A percentile compares a stretch with the other conserved stretches of the same genome.
Conservation (phyloP, 1,284 basidiomycete species). For the Agroathelia rolfsii region DNA sequence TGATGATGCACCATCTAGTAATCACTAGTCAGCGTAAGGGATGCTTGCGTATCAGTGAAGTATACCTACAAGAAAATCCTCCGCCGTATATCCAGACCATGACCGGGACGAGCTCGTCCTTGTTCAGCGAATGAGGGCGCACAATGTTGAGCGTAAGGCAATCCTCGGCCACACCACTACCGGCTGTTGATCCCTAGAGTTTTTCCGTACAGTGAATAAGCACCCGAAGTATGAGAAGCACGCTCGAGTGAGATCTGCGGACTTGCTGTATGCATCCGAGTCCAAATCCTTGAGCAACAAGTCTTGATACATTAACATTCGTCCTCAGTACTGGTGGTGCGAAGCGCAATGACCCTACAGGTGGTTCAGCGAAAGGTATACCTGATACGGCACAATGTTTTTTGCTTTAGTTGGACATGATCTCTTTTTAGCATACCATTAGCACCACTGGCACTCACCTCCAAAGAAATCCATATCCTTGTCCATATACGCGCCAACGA, state of each 20-base stretch:
- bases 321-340: constrained; percentile 12
- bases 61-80: constrained; percentile 10
- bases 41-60: background rate
- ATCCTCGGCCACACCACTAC: no score
- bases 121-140: constrained; percentile 24
- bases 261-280: constrained; percentile 13
- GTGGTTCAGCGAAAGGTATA: constrained; percentile 23
- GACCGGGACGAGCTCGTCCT: constrained; percentile 24
- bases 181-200: no score
- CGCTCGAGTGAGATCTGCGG: background rate
- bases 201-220: constrained; percentile 2
- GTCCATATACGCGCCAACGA: no score
- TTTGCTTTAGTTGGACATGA: no score
- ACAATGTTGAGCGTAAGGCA: constrained; percentile 39
- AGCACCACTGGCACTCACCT: no score
- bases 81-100: constrained; percentile 25
- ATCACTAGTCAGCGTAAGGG: constrained; percentile 21
- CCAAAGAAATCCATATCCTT: no score
- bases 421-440: no score
- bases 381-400: no score
- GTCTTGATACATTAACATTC: constrained; percentile 6
- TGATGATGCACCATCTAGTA: constrained; percentile 22
- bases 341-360: constrained; percentile 17
- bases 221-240: background rate
- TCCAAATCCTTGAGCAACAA: constrained; percentile 16